These are phyloP conservation scores for Zygotorulaspora mrakii DNA, from an alignment of 1,139 yeast species.

Conservation along the genomic window DNA sequence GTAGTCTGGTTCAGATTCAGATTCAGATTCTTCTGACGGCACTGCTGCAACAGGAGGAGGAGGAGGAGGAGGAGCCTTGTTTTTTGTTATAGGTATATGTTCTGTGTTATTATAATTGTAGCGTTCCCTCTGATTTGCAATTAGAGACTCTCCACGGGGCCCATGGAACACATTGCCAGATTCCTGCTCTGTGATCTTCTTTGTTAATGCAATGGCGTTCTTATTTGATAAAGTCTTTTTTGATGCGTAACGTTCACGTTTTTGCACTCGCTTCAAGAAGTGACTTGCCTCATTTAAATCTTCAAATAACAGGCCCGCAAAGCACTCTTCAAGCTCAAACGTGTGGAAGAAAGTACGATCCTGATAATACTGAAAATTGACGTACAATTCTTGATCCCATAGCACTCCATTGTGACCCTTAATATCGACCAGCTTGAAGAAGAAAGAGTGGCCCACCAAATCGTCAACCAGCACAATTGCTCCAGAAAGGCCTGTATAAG, in stretches of 20 bases:
- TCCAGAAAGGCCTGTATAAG: conserved; percentile 82
- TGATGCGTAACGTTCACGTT: conserved; percentile 76
- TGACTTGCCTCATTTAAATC: conserved; percentile 86
- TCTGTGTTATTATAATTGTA: conserved; percentile 33
- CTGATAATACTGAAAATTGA: conserved; percentile 83
- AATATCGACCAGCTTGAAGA: conserved; percentile 82
- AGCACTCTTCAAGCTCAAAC: conserved; percentile 88
- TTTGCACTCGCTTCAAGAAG: conserved; percentile 71
- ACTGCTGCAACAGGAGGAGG: conserved; percentile 38
- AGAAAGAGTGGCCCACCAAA: conserved; percentile 89
- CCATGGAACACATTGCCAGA: conserved; percentile 48
- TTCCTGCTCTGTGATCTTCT: conserved; percentile 41
- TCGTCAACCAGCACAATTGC: conserved; percentile 88
- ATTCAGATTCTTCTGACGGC: conserved; percentile 15
- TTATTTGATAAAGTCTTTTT: conserved; percentile 81
- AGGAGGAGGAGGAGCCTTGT: conserved; percentile 52
- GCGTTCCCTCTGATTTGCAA: conserved; percentile 35
- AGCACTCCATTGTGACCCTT: conserved; percentile 77
- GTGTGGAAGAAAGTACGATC: conserved; percentile 93
- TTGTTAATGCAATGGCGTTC: conserved; percentile 77
- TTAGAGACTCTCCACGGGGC: conserved; percentile 59
- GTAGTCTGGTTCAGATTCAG: conserved; percentile 6
- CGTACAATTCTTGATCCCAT: conserved; percentile 95
- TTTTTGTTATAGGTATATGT: conserved; percentile 32
- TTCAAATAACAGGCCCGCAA: conserved; percentile 84